Percentiles rank a stretch among this genome's conserved stretches.
Evolutionary conservation across 2,329 filamentous ascomycete species (phyloP).

Genomic region (Aspergillus melleus): DNA sequence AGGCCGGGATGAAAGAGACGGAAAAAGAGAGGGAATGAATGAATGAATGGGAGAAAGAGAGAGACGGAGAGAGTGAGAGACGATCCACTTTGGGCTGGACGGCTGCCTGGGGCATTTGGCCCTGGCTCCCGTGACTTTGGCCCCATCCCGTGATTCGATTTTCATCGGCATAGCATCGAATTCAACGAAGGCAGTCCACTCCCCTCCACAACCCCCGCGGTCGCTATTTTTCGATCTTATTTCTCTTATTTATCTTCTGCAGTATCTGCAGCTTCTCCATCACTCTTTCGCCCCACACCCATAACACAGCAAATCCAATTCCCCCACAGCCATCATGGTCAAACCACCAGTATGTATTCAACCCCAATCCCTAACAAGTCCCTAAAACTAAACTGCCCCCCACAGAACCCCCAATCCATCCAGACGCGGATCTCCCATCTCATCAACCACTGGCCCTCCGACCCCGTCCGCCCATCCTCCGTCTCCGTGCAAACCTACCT

Average conservation of each 20-base stretch:
- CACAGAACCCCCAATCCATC: slow-evolving; percentile 24
- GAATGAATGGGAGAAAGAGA: slow-evolving; percentile 21
- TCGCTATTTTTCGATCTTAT: neutral
- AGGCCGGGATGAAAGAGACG: slow-evolving; percentile 20
- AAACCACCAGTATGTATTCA: slow-evolving; percentile 28
- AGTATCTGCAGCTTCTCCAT: neutral
- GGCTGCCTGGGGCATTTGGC: slow-evolving; percentile 4
- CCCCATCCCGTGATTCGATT: neutral
- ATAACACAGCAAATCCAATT: neutral
- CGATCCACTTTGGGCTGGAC: neutral
- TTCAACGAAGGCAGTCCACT: neutral
- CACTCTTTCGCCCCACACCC: neutral
- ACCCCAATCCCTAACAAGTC: neutral
- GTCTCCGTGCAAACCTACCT: slow-evolving; percentile 48
- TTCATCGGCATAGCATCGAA: neutral
- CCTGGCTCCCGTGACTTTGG: slow-evolving; percentile 1
- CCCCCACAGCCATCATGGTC: slow-evolving; percentile 21
- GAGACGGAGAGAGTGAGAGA: neutral
- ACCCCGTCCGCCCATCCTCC: slow-evolving; percentile 45
- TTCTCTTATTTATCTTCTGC: neutral
- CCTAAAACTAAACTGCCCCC: neutral
- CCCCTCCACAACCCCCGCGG: neutral
- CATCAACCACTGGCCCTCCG: slow-evolving; percentile 46
- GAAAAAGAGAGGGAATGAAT: slow-evolving; percentile 8
- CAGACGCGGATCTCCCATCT: slow-evolving; percentile 42